Evolutionary conservation across 2,329 filamentous ascomycete genomes (phyloP).

Genomic region (Macroventuria anomochaeta): DNA sequence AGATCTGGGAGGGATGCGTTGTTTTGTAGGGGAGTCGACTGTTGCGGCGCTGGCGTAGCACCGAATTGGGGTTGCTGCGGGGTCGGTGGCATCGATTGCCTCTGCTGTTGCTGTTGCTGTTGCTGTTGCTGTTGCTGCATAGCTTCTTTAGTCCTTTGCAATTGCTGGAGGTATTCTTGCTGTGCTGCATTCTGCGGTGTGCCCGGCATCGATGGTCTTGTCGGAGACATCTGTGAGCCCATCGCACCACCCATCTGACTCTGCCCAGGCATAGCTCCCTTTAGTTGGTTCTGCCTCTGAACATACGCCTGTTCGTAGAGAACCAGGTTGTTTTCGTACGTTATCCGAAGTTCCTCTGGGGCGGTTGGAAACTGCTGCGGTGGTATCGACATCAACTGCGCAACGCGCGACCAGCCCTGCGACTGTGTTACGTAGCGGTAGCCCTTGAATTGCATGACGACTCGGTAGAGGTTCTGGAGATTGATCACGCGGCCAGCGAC

Average conservation of each 20-base stretch:
- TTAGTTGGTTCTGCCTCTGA: conserved; percentile 59
- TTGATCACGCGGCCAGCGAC: conserved; percentile 77
- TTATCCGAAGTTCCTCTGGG: conserved; percentile 69
- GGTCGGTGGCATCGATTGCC: conserved; percentile 47
- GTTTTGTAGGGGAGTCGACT: conserved; percentile 54
- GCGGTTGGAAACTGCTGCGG: conserved; percentile 64
- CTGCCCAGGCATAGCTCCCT: conserved; percentile 40
- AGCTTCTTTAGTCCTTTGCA: conserved; percentile 50
- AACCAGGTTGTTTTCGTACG: conserved; percentile 77
- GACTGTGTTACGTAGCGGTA: conserved; percentile 73
- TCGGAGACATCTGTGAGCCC: conserved; percentile 44
- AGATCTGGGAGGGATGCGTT: conserved; percentile 55
- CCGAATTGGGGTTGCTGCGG: conserved; percentile 44
- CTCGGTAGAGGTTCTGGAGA: conserved; percentile 77
- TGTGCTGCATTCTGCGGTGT: conserved; percentile 56
- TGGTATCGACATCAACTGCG: conserved; percentile 57
- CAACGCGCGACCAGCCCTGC: conserved; percentile 77
- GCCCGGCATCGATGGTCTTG: conserved; percentile 38
- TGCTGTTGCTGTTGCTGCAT: conserved; percentile 43
- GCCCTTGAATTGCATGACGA: conserved; percentile 77
- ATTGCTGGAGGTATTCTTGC: conserved; percentile 53
- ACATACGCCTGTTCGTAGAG: conserved; percentile 77
- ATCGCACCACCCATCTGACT: conserved; percentile 33
- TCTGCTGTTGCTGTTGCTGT: conserved; percentile 41
- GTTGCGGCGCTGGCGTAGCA: conserved; percentile 38